phyloP scores from a whole-genome alignment of 768 basidiomycete species.

The Clathrus columnatus region DNA sequence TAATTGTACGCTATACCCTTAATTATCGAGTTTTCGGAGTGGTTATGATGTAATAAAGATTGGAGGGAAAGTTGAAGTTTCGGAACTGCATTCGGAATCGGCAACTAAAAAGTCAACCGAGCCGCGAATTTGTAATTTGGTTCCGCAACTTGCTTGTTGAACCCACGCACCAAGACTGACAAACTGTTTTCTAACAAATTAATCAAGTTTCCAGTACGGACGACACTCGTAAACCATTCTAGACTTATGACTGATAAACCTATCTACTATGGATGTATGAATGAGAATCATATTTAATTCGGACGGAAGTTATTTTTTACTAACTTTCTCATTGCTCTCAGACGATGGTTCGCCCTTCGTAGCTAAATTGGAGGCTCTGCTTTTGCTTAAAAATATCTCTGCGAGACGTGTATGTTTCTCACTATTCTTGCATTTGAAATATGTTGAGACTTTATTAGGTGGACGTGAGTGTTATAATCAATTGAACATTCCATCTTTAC shows the following conservation, averaged over 20 bases:
- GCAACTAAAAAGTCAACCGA: too few relatives aligned
- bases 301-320: not conserved
- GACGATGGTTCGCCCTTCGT: slow-evolving; percentile 44
- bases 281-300: not conserved
- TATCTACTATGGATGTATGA: slow-evolving; percentile 9
- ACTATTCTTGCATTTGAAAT: not conserved
- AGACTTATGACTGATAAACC: not conserved
- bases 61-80: too few relatives aligned
- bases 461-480: slow-evolving; percentile 27
- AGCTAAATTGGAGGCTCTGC: slow-evolving; percentile 42
- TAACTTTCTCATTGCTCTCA: not conserved
- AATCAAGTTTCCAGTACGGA: not conserved
- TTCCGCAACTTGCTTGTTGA: too few relatives aligned
- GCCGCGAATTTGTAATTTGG: too few relatives aligned
- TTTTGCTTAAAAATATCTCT: slow-evolving; percentile 40
- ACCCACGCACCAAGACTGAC: too few relatives aligned
- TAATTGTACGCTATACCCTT: too few relatives aligned
- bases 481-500: not conserved
- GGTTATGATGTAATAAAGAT: too few relatives aligned
- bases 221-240: not conserved
- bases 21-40: too few relatives aligned
- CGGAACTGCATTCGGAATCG: too few relatives aligned
- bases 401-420: not conserved
- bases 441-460: slow-evolving; percentile 30
- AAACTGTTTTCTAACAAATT: not conserved